phyloP scores from a whole-genome alignment of 345 rosid genomes.

The Draba incana region DNA sequence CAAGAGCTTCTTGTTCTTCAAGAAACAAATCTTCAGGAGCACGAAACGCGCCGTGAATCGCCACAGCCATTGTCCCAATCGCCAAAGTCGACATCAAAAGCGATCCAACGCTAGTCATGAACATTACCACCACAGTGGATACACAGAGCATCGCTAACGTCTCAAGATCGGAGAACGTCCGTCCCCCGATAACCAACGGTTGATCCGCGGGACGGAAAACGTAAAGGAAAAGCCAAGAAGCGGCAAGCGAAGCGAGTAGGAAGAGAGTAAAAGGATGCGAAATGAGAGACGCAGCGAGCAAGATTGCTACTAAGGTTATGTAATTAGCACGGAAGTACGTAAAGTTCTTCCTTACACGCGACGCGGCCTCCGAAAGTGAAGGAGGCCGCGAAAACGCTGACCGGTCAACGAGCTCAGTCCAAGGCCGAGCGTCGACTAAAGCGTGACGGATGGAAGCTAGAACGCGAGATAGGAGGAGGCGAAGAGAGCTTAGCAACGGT shows the following conservation, averaged over 20 bases:
- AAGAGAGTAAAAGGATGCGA: slow-evolving; percentile 52
- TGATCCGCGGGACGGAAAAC: slow-evolving; percentile 52
- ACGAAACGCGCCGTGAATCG: slow-evolving; percentile 52
- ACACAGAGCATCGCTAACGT: slow-evolving; percentile 46
- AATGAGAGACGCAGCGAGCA: slow-evolving; percentile 46
- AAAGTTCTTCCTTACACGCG: slow-evolving; percentile 48
- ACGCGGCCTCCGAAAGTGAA: slow-evolving; percentile 49
- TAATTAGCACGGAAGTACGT: slow-evolving; percentile 53
- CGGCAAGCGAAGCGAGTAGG: slow-evolving; percentile 44
- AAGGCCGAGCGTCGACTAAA: slow-evolving; percentile 46
- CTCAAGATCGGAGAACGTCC: slow-evolving; percentile 52
- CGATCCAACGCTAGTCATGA: slow-evolving; percentile 59
- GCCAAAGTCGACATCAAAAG: slow-evolving; percentile 46
- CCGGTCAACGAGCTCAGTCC: slow-evolving; percentile 51
- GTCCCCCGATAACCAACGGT: slow-evolving; percentile 51
- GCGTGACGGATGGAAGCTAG: slow-evolving; percentile 36
- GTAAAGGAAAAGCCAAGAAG: slow-evolving; percentile 59
- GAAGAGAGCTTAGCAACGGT: slow-evolving; percentile 30
- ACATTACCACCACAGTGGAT: slow-evolving; percentile 50
- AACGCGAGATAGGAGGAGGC: slow-evolving; percentile 38
- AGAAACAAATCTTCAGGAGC: slow-evolving; percentile 58
- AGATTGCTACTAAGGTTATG: slow-evolving; percentile 43
- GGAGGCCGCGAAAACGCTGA: slow-evolving; percentile 51
- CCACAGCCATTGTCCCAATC: slow-evolving; percentile 49
- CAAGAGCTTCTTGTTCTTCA: slow-evolving; percentile 51